A percentile compares a stretch with the other conserved stretches of the same genome.
These are phyloP conservation scores for Aspergillus pseudotamarii DNA, from an alignment of 2,329 filamentous ascomycete species.

Conservation along the genomic window DNA sequence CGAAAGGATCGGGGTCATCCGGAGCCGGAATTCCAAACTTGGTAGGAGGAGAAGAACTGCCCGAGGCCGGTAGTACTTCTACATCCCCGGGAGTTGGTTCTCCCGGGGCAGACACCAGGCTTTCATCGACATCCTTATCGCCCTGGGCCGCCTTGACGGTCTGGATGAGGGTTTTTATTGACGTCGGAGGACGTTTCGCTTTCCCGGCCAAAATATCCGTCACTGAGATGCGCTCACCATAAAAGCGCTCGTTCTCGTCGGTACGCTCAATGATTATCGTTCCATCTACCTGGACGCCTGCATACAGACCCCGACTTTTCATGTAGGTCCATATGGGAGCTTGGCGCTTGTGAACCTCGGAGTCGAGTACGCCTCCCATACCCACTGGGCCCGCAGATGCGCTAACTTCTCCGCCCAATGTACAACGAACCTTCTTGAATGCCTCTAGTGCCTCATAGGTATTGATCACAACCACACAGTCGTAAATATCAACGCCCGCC, in stretches of 20 bases:
- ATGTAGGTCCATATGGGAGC: conserved; percentile 82
- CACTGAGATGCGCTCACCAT: conserved; percentile 66
- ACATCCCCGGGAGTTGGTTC: conserved; percentile 74
- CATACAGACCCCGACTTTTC: conserved; percentile 87
- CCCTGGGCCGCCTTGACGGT: conserved; percentile 89
- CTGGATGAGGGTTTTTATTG: conserved; percentile 68
- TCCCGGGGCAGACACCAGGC: conserved; percentile 65
- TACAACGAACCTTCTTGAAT: conserved; percentile 77
- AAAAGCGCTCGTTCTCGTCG: conserved; percentile 88
- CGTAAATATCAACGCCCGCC: conserved; percentile 91
- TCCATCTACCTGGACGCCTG: conserved; percentile 82
- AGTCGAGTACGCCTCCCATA: conserved; percentile 72
- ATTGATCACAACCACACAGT: conserved; percentile 92
- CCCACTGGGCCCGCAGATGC: conserved; percentile 77
- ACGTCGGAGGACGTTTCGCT: conserved; percentile 57
- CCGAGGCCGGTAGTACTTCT: conserved; percentile 48
- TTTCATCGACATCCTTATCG: conserved; percentile 71
- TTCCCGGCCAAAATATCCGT: conserved; percentile 66
- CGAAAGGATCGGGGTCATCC: conserved; percentile 89
- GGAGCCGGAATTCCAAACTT: conserved; percentile 76
- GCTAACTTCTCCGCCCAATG: conserved; percentile 78
- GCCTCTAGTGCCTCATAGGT: conserved; percentile 80
- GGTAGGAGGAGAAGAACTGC: conserved; percentile 21
- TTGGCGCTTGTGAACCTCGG: conserved; percentile 67
- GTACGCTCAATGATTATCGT: conserved; percentile 82